These are phyloP conservation scores for Plasmopara halstedii DNA, from an alignment of 352 stramenopile genomes.

Conservation along the genomic window DNA sequence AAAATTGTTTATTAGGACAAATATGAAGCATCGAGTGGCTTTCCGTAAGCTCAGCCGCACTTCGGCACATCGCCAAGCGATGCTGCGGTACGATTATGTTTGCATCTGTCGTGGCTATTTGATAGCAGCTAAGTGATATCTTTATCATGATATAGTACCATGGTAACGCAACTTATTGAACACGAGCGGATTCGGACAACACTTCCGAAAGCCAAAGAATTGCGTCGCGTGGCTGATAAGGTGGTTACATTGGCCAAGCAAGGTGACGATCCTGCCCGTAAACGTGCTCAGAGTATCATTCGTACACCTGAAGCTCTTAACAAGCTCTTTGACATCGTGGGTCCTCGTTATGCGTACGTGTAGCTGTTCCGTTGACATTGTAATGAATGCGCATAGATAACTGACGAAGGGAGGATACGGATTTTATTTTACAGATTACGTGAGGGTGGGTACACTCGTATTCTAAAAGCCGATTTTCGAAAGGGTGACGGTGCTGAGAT, in stretches of 20 bases:
- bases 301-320: conserved; percentile 86
- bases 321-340: conserved; percentile 96
- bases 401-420: too few relatives aligned
- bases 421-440: conserved; percentile 29
- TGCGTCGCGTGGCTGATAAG: conserved; percentile 90
- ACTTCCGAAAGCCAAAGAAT: conserved; percentile 94
- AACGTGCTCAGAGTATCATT: conserved; percentile 78
- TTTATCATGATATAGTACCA: conserved; percentile 60
- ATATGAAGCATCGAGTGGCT: conserved; percentile 82
- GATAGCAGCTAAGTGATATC: too few relatives aligned
- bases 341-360: conserved; percentile 90
- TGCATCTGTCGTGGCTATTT: too few relatives aligned
- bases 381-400: too few relatives aligned
- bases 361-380: too few relatives aligned
- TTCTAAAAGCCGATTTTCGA: conserved; percentile 92
- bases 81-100: conserved; percentile 85
- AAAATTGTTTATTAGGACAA: too few relatives aligned
- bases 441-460: conserved; percentile 93
- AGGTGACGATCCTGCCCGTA: conserved; percentile 74
- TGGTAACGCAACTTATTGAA: conserved; percentile 96
- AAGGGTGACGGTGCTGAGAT: conserved; percentile 95
- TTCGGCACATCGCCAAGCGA: conserved; percentile 91
- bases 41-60: conserved; percentile 91
- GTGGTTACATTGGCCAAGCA: conserved; percentile 94
- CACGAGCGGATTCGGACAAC: conserved; percentile 97